Evolutionary conservation across 2,329 filamentous ascomycete species (phyloP), one percentile per base, ranked within the genome.

Genomic region (Zarea fungicola): DNA sequence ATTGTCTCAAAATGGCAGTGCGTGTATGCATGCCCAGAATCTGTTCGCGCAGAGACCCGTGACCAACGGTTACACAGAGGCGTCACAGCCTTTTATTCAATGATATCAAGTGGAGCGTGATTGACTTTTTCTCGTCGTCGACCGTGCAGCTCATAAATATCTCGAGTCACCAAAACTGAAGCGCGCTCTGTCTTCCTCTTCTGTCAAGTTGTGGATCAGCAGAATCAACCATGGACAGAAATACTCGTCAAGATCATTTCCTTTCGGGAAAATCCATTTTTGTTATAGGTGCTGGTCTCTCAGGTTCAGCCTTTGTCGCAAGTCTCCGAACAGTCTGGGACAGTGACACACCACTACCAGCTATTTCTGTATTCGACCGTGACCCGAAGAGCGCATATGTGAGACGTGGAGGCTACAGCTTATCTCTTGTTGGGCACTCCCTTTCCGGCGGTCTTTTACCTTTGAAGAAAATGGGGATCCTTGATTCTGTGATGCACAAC

Each of bases 281-380:
- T 19, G 58, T 76, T 8, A 62, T 67, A 4, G 73, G 73, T 5
- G 70, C 61, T 18, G 73, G 73, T 23, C 62, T 74, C 19, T 66
- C 70, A 9, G 71, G 73, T 5, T 63, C 69, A 10, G 59, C 69
- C 6, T 75, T 76, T 48, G 65, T 63, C 22, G 56, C 66, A 42
- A 63, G 68, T 13, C 58, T 75, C 8, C 62, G 60, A 28, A 67
- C 66, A 42, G 60, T 65, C 4, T 74, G 70, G 67, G 51, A 62
- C n/a, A 51, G 59, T 2, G 44, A 48, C 0, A 42, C 58, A 28
- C 51, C 56, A 19, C 59, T 62, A 0, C 71, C 70, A 1, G 58
- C 53, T 4, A 58, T 74, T 37, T 56, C 60, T 39, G 60, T 74
- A 42, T 71, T 69, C 54, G 72, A 75, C 22, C 68, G 72, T 22